These are phyloP conservation scores for Pyrenophora tritici-repentis DNA, from an alignment of 2,329 filamentous ascomycete species.

Conservation along the genomic window DNA sequence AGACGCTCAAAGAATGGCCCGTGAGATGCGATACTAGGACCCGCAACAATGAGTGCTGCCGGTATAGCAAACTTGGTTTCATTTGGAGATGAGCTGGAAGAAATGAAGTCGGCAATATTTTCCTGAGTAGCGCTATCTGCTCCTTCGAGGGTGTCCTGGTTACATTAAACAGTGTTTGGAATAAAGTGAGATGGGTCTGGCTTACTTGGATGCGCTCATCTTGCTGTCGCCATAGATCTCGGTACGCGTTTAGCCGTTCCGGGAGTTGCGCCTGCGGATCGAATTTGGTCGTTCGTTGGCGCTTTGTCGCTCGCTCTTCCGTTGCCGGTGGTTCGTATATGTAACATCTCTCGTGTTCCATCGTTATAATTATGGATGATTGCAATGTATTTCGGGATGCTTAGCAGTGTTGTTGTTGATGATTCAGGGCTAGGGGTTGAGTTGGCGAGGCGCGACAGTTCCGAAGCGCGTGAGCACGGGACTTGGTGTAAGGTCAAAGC, in stretches of 20 bases:
- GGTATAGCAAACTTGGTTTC: slow-evolving; percentile 59
- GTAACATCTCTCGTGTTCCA: slow-evolving; percentile 58
- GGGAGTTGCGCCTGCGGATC: slow-evolving; percentile 29
- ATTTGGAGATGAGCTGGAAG: slow-evolving; percentile 27
- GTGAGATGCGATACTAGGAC: slow-evolving; percentile 78
- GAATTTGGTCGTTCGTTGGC: slow-evolving; percentile 44
- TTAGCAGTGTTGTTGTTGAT: slow-evolving; percentile 6
- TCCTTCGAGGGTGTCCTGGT: slow-evolving; percentile 45
- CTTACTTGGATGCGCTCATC: slow-evolving; percentile 66
- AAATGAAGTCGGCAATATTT: slow-evolving; percentile 48
- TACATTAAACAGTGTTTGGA: slow-evolving; percentile 14
- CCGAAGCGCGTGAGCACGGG: slow-evolving; percentile 38
- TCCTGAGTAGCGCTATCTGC: slow-evolving; percentile 48
- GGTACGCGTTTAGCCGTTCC: slow-evolving; percentile 64
- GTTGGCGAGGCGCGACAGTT: slow-evolving; percentile 18
- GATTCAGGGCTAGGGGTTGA: slow-evolving; percentile 13
- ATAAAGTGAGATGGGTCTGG: neutral
- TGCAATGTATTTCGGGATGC: neutral
- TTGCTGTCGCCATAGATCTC: slow-evolving; percentile 67
- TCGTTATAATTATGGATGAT: slow-evolving; percentile 21
- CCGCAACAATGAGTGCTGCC: slow-evolving; percentile 74
- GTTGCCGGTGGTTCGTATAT: slow-evolving; percentile 48
- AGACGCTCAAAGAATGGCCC: slow-evolving; percentile 75
- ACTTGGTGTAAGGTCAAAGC: slow-evolving; percentile 25
- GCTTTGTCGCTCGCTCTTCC: slow-evolving; percentile 48